phyloP scores from a whole-genome alignment of 208 protist genomes.

The Novymonas esmeraldas region DNA sequence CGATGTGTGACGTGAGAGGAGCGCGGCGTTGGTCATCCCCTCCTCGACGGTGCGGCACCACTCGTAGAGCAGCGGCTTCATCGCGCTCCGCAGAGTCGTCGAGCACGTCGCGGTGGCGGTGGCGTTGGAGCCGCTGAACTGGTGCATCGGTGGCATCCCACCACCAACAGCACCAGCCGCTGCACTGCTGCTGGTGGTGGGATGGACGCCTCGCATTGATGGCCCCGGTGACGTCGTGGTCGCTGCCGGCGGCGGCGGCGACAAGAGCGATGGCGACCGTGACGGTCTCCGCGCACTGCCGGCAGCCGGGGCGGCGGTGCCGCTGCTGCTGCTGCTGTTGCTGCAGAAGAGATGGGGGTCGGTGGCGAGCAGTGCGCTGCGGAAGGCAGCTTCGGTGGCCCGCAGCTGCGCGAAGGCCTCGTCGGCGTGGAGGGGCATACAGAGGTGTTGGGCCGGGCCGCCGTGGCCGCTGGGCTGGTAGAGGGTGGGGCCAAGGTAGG shows the following conservation, averaged over 20 bases:
- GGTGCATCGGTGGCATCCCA: neutral
- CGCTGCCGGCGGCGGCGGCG: neutral
- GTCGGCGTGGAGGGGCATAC: constrained; percentile 18
- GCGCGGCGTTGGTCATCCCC: constrained; percentile 1
- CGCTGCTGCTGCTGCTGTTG: constrained; percentile 5
- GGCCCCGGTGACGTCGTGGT: too few relatives aligned
- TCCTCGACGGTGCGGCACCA: constrained; percentile 20
- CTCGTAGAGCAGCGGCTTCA: constrained; percentile 30
- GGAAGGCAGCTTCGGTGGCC: constrained; percentile 26
- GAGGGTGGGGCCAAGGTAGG: constrained; percentile 24
- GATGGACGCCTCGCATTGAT: too few relatives aligned
- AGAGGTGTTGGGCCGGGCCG: constrained; percentile 20
- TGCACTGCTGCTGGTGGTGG: too few relatives aligned
- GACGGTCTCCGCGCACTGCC: neutral
- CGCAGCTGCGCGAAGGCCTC: constrained; percentile 19
- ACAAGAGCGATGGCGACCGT: neutral
- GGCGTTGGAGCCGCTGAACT: neutral
- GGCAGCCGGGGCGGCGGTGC: neutral
- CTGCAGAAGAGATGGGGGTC: constrained; percentile 24
- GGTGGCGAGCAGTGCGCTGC: constrained; percentile 21
- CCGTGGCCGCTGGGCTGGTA: constrained; percentile 4
- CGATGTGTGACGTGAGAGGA: constrained; percentile 3
- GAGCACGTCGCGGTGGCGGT: constrained; percentile 7
- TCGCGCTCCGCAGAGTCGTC: constrained; percentile 16
- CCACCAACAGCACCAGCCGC: too few relatives aligned